Evolutionary conservation across 176 grass and related monocot species (phyloP).

Genomic region (Oryza brachyantha): DNA sequence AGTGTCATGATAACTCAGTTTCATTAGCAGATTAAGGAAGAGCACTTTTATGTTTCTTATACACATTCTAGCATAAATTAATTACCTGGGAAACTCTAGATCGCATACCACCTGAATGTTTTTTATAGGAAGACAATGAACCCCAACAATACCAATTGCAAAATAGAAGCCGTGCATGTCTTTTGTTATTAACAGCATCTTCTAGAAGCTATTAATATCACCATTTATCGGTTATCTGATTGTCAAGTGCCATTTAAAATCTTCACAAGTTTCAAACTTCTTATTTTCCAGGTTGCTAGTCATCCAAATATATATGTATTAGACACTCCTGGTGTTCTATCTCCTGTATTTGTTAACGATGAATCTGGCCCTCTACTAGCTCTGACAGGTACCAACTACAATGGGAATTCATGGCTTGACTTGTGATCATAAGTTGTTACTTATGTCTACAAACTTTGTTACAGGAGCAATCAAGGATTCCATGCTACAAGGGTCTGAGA

Average conservation of each 20-base stretch:
- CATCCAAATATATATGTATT: constrained; percentile 83
- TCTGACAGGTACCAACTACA: constrained; percentile 54
- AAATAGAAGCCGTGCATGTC: neutral
- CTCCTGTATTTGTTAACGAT: constrained; percentile 35
- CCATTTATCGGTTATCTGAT: constrained; percentile 6
- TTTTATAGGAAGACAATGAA: neutral
- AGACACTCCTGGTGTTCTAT: constrained; percentile 66
- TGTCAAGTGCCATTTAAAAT: constrained; percentile 13
- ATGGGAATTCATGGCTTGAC: constrained; percentile 2
- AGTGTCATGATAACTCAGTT: neutral
- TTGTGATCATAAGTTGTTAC: constrained; percentile 12
- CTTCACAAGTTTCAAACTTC: constrained; percentile 2
- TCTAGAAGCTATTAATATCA: neutral
- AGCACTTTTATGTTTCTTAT: neutral
- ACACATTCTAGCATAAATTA: neutral
- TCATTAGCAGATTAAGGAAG: neutral
- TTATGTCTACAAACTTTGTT: constrained; percentile 12
- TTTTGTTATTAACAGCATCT: neutral
- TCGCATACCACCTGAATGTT: neutral
- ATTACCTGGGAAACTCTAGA: neutral
- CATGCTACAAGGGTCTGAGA: constrained; percentile 47
- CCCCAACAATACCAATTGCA: neutral
- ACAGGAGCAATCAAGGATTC: constrained; percentile 68
- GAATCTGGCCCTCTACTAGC: constrained; percentile 44
- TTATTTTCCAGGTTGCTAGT: constrained; percentile 57